These are phyloP conservation scores for Brassica incana DNA, from an alignment of 345 rosid genomes.

Conservation along the genomic window DNA sequence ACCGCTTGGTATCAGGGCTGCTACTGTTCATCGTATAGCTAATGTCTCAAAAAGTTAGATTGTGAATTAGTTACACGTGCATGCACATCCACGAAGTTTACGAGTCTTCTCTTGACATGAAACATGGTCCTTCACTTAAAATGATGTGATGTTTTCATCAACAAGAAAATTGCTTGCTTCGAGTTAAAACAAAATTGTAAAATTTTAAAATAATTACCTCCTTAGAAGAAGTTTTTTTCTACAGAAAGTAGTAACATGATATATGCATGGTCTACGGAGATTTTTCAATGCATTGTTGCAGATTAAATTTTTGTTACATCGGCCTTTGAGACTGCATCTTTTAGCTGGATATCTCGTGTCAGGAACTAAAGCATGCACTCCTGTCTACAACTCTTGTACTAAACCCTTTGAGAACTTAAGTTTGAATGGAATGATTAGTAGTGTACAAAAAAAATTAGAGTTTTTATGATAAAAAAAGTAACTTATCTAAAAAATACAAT, in stretches of 20 bases:
- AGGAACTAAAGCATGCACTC: too few relatives aligned
- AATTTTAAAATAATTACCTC: not conserved
- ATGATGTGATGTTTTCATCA: constrained; percentile 14
- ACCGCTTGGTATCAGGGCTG: too few relatives aligned
- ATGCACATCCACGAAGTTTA: constrained; percentile 20
- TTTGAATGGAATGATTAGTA: too few relatives aligned
- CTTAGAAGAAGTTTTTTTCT: not conserved
- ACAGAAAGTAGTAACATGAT: not conserved
- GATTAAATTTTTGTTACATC: too few relatives aligned
- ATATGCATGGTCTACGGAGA: not conserved
- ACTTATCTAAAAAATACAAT: too few relatives aligned
- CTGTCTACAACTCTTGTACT: too few relatives aligned
- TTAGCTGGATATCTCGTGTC: too few relatives aligned
- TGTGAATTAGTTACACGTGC: constrained; percentile 32
- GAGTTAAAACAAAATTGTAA: not conserved
- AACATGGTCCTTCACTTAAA: constrained; percentile 6
- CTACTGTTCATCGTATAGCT: not conserved
- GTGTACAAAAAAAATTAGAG: too few relatives aligned
- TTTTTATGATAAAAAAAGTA: too few relatives aligned
- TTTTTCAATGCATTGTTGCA: too few relatives aligned
- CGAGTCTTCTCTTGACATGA: constrained; percentile 1
- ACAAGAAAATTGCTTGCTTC: not conserved
- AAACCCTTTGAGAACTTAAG: too few relatives aligned
- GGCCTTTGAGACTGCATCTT: too few relatives aligned
- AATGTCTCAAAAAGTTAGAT: constrained; percentile 26